Percentiles rank a stretch among this genome's conserved stretches.
These are phyloP conservation scores for Russula sp. DNA, from an alignment of 768 basidiomycete species.

Conservation along the genomic window DNA sequence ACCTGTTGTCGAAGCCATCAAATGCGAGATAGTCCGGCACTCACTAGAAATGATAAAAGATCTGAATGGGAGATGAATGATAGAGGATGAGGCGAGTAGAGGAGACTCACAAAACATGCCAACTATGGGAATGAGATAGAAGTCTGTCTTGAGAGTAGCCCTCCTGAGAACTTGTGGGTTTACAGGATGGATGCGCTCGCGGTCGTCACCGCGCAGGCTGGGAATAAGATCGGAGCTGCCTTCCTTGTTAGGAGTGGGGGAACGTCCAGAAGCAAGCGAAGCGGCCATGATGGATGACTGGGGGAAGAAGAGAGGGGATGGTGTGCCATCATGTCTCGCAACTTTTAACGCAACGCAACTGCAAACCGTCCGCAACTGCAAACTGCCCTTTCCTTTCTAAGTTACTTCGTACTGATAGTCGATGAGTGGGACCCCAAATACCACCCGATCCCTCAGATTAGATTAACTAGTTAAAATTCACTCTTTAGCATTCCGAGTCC, in stretches of 20 bases:
- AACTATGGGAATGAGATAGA: constrained; percentile 18
- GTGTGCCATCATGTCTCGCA: neutral
- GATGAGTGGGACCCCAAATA: too few species aligned
- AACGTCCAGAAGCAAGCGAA: neutral
- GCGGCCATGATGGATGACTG: neutral
- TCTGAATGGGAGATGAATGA: neutral
- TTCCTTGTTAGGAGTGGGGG: neutral
- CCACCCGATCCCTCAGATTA: too few species aligned
- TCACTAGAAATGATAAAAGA: constrained; percentile 22
- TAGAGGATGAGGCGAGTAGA: neutral
- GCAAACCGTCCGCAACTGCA: too few species aligned
- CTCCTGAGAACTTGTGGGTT: constrained; percentile 1
- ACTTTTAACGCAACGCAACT: neutral
- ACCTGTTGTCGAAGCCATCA: neutral
- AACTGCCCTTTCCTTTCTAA: too few species aligned
- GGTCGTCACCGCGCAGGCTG: neutral
- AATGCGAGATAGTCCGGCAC: neutral
- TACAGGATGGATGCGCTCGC: constrained; percentile 11
- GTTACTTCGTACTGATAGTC: too few species aligned
- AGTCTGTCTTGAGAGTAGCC: constrained; percentile 17
- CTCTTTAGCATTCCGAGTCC: too few species aligned
- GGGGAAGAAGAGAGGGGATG: neutral
- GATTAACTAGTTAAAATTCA: too few species aligned
- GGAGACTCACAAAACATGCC: constrained; percentile 21
- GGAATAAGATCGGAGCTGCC: neutral